Conservation (phyloP, 345 rosid species). For the Aurinia saxatilis region DNA sequence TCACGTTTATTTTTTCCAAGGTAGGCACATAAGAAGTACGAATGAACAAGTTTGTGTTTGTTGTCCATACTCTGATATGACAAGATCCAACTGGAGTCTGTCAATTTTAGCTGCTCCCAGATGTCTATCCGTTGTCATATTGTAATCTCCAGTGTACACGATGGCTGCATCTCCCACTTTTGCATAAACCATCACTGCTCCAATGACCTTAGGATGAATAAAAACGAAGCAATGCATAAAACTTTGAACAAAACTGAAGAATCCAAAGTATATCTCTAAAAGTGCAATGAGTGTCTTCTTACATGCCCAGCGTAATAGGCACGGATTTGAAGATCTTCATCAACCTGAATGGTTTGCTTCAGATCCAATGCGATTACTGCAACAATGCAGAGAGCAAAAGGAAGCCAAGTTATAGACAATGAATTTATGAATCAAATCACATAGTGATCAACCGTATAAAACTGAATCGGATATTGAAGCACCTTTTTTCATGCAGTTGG, state of each 20-base stretch:
- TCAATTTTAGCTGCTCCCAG: slow-evolving; percentile 98
- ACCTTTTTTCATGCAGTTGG: slow-evolving; percentile 86
- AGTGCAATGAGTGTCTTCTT: slow-evolving; percentile 30
- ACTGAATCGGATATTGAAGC: not conserved
- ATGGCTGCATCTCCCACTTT: slow-evolving; percentile 83
- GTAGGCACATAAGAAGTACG: not conserved
- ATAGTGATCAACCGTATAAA: not conserved
- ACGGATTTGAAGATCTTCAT: slow-evolving; percentile 80
- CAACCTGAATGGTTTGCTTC: slow-evolving; percentile 91
- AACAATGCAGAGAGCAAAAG: slow-evolving; percentile 9
- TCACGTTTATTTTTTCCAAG: not conserved
- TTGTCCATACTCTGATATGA: slow-evolving; percentile 76
- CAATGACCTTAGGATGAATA: slow-evolving; percentile 54
- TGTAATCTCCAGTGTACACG: slow-evolving; percentile 95
- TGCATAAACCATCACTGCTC: slow-evolving; percentile 98
- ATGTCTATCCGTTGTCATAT: slow-evolving; percentile 98
- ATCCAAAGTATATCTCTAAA: not conserved
- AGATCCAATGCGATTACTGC: slow-evolving; percentile 82
- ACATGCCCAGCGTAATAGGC: slow-evolving; percentile 98
- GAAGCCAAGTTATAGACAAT: slow-evolving; percentile 10
- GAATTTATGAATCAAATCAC: not conserved
- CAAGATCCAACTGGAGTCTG: slow-evolving; percentile 70
- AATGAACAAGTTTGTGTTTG: not conserved
- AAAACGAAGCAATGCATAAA: not conserved
- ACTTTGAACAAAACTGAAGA: not conserved